Base-by-base conservation (phyloP, 2,329 filamentous ascomycete genomes). In the Alternaria angustiovoidea region DNA sequence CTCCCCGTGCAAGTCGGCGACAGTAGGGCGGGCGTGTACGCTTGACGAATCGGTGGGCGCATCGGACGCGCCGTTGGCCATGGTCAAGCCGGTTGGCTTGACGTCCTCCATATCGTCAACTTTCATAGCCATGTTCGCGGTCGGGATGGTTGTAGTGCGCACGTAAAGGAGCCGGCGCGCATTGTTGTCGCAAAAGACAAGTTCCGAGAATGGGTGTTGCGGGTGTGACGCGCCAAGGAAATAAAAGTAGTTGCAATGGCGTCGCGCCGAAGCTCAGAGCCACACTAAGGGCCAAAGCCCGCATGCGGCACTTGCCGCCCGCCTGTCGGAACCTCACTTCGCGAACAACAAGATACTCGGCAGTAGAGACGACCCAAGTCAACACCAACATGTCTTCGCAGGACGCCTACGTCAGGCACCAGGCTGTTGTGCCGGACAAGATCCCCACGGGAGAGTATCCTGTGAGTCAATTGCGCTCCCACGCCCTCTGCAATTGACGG, bases 401-500 rank as follows among this genome's bases (percentile, higher is more conserved):
- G 60, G 65, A 68, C 49, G 64, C 55, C 51, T 69, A 63, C 44
- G 68, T 71, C 54, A 70, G 68, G 62, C 70, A 72, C 59, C 78
- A 80, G 74, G 78, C 80, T 56, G 75, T 89, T 74, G 86, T 92
- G 67, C 90, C 91, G 59, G 89, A 91, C 78, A 96, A 95, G 87
- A 86, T 88, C 77, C 83, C 93, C 72, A 85, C 89, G 78, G 92
- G 91, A 73, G 90, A 95, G 62, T 98, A 92, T 80, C 94, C 94
- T 60, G 95, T 98, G 84, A 75, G 92, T 60, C 84, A 56, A 62
- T 67, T 58, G 68, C 57, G 20, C 71, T 69, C 59, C 18, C 4
- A 26, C 7, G 65, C 57, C 43, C 70, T 54, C 68, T 66, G 24
- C 69, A 73, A 70, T 70, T 53, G 62, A 54, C 47, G 44, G n/a